Conservation (phyloP, 441 rosid genomes). For the Codiaeum variegatum region DNA sequence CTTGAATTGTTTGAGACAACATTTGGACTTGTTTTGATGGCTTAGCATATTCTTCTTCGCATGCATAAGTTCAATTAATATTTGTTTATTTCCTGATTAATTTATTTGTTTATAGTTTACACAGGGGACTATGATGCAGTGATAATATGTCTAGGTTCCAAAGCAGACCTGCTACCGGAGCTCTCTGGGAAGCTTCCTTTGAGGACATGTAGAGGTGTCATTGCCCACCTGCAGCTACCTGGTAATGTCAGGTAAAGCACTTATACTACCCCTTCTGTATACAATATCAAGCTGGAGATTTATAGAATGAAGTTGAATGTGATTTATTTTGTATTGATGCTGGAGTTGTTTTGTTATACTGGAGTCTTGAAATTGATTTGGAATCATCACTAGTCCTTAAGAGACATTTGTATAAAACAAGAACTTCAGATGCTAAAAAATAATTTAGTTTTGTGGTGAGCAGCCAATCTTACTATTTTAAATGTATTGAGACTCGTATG, state of each 20-base stretch:
- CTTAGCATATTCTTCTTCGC: not conserved
- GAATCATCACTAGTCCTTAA: not conserved
- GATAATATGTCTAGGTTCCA: constrained; percentile 78
- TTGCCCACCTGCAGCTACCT: constrained; percentile 63
- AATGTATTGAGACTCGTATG: not conserved
- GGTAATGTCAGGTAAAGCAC: constrained; percentile 41
- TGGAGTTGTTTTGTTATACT: not conserved
- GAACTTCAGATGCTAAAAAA: not conserved
- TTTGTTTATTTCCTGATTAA: constrained; percentile 5
- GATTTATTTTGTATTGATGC: not conserved
- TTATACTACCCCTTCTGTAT: constrained; percentile 8
- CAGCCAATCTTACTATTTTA: not conserved
- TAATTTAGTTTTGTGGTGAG: not conserved
- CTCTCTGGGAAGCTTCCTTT: constrained; percentile 81
- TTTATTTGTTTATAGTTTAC: constrained; percentile 4
- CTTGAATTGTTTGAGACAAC: not conserved
- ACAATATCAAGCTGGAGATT: not conserved
- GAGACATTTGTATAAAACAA: not conserved
- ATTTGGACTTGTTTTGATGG: not conserved
- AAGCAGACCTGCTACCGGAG: constrained; percentile 61
- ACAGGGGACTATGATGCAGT: constrained; percentile 75
- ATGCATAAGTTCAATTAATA: not conserved
- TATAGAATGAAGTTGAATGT: not conserved
- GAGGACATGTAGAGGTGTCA: constrained; percentile 85
- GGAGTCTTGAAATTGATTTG: constrained; percentile 1